Base-by-base conservation (phyloP, 306 rosid species). In the Sicyos baderoa region DNA sequence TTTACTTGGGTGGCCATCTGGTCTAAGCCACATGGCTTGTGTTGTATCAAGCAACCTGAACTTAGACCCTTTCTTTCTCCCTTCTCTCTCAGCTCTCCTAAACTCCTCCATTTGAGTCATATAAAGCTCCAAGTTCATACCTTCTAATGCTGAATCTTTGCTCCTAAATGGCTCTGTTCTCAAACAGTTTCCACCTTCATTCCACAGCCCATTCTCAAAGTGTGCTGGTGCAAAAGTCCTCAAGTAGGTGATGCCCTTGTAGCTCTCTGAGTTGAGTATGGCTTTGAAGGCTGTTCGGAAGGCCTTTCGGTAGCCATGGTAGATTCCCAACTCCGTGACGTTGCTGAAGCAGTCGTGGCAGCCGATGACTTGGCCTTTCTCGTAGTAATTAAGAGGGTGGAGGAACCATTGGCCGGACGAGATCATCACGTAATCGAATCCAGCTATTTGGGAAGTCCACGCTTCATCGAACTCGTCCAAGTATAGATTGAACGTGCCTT, bases 1-100 rank as follows among this genome's bases (percentile, higher is more conserved):
- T 47, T 49, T 79, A 78, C 96, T 87, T 0, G 99, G 99, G 18
- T 94, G 97, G 4, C 99, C 99, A 77, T 94, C 99, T 45, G 96
- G 99, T 63, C 99, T 88, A 67, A 86, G 67, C 71, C 83, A 44
- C 50, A 72, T 50, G 4, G 97, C 89, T 57, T 77, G 85, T 45
- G 95, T 94, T 0, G 86, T 77, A 72, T 94, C 97, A 52, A 88
- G 66, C 4, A 94, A 29, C 79, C 96, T 82, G 11, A 72, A 90
- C 72, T 78, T 87, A 79, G 68, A 53, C 7, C 90, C 95, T 4
- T 76, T 87, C 59, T 74, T 76, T 52, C 72, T 85, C 0, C 77
- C 97, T 67, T 83, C 95, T 17, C 60, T 84, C 60, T 82, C 89
- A 10, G 95, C 99, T 44, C 4, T 61, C 62, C 80, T 88, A 44